Evolutionary conservation across 768 basidiomycete species (phyloP).

Genomic region (Tulasnella sp.): DNA sequence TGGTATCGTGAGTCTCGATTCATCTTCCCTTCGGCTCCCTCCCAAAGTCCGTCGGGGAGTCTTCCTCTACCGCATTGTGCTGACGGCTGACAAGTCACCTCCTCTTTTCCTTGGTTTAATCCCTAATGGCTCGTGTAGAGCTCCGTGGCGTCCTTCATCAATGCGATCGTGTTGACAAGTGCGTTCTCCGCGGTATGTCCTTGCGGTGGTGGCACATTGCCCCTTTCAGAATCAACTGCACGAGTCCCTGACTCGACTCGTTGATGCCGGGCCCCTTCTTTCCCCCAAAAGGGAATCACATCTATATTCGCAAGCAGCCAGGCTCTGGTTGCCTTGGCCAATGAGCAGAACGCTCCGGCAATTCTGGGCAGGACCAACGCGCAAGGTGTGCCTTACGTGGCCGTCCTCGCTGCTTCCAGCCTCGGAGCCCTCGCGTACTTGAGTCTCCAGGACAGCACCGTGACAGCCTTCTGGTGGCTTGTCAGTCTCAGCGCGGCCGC

Average conservation of each 20-base stretch:
- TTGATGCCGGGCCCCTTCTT: neutral
- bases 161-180: constrained; percentile 24
- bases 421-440: constrained; percentile 16
- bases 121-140: no score
- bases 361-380: constrained; percentile 14
- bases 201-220: no score
- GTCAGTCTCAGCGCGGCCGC: constrained; percentile 19
- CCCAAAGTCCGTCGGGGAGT: neutral
- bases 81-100: no score
- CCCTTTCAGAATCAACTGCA: neutral
- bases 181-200: constrained; percentile 18
- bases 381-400: constrained; percentile 15
- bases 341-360: constrained; percentile 15
- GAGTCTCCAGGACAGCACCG: constrained; percentile 1
- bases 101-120: no score
- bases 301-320: constrained; percentile 15
- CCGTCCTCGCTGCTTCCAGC: constrained; percentile 7
- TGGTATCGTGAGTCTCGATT: constrained; percentile 24
- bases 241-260: neutral
- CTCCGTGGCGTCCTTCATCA: constrained; percentile 23
- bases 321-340: constrained; percentile 17
- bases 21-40: neutral
- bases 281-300: constrained; percentile 8
- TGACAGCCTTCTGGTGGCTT: constrained; percentile 19
- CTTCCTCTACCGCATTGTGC: no score